A percentile compares a stretch with the other conserved stretches of the same genome.
These are phyloP conservation scores for Aspergillus bridgeri DNA, from an alignment of 495 filamentous ascomycete genomes.

Conservation along the genomic window DNA sequence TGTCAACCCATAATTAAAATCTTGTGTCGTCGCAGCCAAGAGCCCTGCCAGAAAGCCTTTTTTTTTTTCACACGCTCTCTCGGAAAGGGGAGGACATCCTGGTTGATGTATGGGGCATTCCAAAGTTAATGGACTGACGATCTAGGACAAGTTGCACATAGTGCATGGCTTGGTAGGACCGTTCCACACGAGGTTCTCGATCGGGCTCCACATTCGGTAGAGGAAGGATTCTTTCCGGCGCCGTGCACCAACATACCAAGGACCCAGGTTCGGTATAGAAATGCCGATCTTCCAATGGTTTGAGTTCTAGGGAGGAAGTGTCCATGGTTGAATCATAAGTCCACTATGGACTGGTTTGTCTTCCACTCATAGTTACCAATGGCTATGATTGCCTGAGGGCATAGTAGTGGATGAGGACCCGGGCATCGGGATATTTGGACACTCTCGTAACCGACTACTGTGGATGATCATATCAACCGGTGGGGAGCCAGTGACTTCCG, in stretches of 20 bases:
- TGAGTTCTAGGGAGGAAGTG: not conserved
- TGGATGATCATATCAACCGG: not conserved
- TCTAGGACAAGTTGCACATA: not conserved
- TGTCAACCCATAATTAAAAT: conserved; percentile 3
- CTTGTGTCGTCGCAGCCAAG: not conserved
- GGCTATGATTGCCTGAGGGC: no score
- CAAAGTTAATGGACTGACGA: not conserved
- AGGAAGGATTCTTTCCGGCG: not conserved
- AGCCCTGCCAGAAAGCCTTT: not conserved
- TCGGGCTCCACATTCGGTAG: not conserved
- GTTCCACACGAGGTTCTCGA: not conserved
- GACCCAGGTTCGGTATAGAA: not conserved
- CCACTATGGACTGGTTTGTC: not conserved
- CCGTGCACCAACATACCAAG: not conserved
- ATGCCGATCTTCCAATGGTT: not conserved
- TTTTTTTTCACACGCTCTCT: not conserved
- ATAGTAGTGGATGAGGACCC: no score
- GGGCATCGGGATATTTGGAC: no score
- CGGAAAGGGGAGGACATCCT: not conserved
- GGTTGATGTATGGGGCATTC: conserved; percentile 5
- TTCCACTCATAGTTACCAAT: not conserved
- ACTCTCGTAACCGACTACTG: not conserved
- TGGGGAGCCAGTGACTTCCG: not conserved
- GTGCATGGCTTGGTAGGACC: not conserved
- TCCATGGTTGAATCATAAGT: not conserved